Percentiles rank a stretch among this genome's conserved stretches.
Evolutionary conservation across 2,329 filamentous ascomycete species (phyloP).

Genomic region (Trichoderma simmonsii): DNA sequence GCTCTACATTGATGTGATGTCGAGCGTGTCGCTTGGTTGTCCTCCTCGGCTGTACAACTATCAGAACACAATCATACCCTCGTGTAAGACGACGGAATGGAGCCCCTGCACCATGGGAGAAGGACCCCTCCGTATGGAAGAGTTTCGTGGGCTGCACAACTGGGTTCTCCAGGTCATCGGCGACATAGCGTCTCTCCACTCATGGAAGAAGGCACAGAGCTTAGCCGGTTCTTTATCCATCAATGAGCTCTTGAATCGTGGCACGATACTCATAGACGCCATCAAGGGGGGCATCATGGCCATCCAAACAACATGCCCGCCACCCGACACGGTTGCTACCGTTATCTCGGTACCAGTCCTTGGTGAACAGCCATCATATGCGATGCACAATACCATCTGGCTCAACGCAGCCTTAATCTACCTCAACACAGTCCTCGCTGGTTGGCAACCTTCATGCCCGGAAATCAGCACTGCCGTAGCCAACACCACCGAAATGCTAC

Average conservation of each 20-base stretch:
- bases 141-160: conserved; percentile 55
- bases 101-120: conserved; percentile 24
- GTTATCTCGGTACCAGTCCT: conserved; percentile 22
- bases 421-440: conserved; percentile 46
- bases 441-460: conserved; percentile 47
- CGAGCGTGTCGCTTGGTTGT: conserved; percentile 44
- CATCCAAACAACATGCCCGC: conserved; percentile 25
- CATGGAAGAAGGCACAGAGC: conserved; percentile 52
- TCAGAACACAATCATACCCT: conserved; percentile 39
- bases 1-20: conserved; percentile 49
- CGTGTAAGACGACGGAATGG: conserved; percentile 24
- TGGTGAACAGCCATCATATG: conserved; percentile 24
- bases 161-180: conserved; percentile 55
- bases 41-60: conserved; percentile 42
- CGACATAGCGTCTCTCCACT: conserved; percentile 51
- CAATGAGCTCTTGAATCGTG: conserved; percentile 45
- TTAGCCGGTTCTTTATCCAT: conserved; percentile 43
- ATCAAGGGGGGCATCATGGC: conserved; percentile 34
- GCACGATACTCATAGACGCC: conserved; percentile 38
- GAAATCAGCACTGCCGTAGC: conserved; percentile 39
- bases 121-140: conserved; percentile 43
- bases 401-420: conserved; percentile 47
- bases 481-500: conserved; percentile 35
- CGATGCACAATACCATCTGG: conserved; percentile 42
- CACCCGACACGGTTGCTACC: not conserved